Percentiles rank a stretch among this genome's conserved stretches.
phyloP scores from a whole-genome alignment of 768 basidiomycete genomes.

The Tulasnella sp. region DNA sequence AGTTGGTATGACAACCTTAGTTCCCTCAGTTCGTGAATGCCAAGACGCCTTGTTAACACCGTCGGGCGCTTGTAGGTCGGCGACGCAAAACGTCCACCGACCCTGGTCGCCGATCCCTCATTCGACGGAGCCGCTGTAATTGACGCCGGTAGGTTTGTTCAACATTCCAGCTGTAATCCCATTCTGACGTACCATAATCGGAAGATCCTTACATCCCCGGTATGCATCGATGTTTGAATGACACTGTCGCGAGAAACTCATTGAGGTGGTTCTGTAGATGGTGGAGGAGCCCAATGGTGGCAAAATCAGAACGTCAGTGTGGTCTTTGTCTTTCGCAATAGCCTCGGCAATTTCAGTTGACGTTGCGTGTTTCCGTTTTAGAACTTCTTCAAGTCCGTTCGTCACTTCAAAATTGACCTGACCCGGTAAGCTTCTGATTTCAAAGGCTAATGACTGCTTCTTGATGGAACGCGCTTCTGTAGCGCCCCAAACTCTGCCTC shows the following conservation, averaged over 20 bases:
- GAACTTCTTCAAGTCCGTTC: constrained; percentile 10
- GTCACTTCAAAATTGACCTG: constrained; percentile 27
- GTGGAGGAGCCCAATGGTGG: constrained; percentile 56
- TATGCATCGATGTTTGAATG: background rate
- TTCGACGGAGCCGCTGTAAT: constrained; percentile 74
- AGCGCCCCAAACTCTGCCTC: constrained; percentile 26
- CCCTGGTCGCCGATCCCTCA: constrained; percentile 54
- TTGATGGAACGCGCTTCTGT: background rate
- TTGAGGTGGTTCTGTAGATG: constrained; percentile 31
- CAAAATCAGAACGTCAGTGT: constrained; percentile 29
- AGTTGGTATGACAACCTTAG: constrained; percentile 45
- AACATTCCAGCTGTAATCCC: background rate
- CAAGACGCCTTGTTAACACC: background rate
- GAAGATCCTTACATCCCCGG: constrained; percentile 63
- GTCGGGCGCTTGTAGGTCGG: constrained; percentile 5
- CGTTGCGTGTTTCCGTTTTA: background rate
- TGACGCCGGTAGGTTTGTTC: constrained; percentile 42
- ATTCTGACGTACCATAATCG: constrained; percentile 32
- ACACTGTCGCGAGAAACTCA: background rate
- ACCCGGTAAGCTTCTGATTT: background rate
- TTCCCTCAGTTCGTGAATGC: background rate
- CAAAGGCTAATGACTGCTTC: background rate
- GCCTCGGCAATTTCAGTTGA: background rate
- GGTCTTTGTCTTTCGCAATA: background rate
- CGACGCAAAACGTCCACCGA: constrained; percentile 41